phyloP scores from a whole-genome alignment of 1,284 basidiomycete species.

The Cystodermella granulosa region DNA sequence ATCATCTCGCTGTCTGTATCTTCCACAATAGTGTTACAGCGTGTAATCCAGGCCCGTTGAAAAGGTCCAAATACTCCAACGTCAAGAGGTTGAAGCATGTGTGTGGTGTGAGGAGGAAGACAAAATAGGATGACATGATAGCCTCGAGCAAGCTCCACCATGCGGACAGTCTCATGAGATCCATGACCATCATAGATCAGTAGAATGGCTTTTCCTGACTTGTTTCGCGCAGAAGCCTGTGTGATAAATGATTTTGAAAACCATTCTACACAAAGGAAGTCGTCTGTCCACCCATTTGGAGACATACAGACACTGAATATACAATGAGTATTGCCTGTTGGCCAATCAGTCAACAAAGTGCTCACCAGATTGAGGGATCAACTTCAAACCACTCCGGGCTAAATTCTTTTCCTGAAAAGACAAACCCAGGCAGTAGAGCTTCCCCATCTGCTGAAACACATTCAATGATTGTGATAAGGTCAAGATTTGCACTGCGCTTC shows the following conservation, averaged over 20 bases:
- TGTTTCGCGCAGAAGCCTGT: neutral
- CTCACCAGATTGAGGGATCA: neutral
- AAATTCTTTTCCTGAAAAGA: neutral
- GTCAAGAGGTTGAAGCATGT: conserved; percentile 1
- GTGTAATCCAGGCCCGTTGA: neutral
- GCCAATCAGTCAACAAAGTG: neutral
- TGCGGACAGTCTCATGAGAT: conserved; percentile 2
- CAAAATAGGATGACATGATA: neutral
- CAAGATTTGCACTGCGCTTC: conserved; percentile 23
- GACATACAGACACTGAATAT: neutral
- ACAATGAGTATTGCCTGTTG: neutral
- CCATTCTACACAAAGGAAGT: neutral
- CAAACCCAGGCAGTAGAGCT: conserved; percentile 19
- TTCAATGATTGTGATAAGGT: conserved; percentile 36
- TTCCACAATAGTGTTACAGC: neutral
- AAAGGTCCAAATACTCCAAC: conserved; percentile 3
- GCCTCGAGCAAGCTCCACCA: neutral
- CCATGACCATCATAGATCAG: conserved; percentile 10
- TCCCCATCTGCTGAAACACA: conserved; percentile 30
- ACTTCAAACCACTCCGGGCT: conserved; percentile 1
- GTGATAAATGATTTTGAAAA: neutral
- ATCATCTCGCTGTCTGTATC: neutral
- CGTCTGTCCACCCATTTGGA: conserved; percentile 1
- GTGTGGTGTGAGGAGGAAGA: conserved; percentile 1
- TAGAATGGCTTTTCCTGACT: conserved; percentile 7